A percentile compares a stretch with the other conserved stretches of the same genome.
Conservation (phyloP, 108 stramenopile genomes). For the Nitzschia sp. region DNA sequence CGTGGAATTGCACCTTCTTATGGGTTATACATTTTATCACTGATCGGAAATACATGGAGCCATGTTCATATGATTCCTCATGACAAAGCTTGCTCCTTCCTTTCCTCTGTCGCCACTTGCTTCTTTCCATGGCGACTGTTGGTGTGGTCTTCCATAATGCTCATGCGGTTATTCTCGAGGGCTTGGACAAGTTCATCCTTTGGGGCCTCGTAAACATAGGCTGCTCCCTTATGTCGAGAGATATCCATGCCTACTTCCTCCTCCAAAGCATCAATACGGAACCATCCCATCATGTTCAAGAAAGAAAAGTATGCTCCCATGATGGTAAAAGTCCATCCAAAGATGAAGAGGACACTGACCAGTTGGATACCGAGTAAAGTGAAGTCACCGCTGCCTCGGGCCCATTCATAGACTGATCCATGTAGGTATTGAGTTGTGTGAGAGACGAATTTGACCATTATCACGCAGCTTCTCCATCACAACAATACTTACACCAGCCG, state of each 20-base stretch:
- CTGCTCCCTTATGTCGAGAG: constrained; percentile 71
- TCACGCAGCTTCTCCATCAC: no score
- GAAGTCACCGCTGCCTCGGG: constrained; percentile 26
- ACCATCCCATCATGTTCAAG: constrained; percentile 60
- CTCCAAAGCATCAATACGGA: constrained; percentile 75
- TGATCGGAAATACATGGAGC: no score
- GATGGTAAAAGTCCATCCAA: constrained; percentile 57
- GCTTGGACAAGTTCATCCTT: no score
- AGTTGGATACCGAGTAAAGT: constrained; percentile 58
- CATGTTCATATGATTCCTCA: no score
- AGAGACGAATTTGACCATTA: no score
- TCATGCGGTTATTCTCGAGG: no score
- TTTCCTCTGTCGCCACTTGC: no score
- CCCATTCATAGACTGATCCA: constrained; percentile 60
- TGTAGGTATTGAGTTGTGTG: background rate
- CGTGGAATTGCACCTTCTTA: no score
- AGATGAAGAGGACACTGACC: constrained; percentile 66
- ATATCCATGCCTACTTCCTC: constrained; percentile 84
- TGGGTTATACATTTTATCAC: no score
- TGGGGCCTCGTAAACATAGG: constrained; percentile 34
- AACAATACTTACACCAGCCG: constrained; percentile 39
- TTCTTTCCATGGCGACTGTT: no score
- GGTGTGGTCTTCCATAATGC: no score
- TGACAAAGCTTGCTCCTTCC: no score
- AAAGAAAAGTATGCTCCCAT: constrained; percentile 64